Percentiles rank a stretch among this genome's conserved stretches.
These are phyloP conservation scores for Candida ulmi DNA, from an alignment of 805 yeast species.

Conservation along the genomic window DNA sequence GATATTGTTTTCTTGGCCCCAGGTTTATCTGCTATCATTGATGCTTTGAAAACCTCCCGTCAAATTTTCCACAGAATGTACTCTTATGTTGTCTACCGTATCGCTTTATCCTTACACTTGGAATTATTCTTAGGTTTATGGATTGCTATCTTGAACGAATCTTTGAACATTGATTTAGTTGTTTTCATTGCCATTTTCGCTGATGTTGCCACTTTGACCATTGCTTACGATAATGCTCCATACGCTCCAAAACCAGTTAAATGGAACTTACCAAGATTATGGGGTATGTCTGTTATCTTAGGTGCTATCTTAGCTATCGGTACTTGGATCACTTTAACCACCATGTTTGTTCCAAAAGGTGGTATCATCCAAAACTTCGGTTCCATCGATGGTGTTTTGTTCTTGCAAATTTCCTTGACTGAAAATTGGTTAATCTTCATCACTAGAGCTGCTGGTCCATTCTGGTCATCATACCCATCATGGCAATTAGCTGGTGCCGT, in stretches of 20 bases:
- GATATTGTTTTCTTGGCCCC: conserved; percentile 95
- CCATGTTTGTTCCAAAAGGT: conserved; percentile 86
- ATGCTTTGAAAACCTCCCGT: conserved; percentile 90
- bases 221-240: conserved; percentile 97
- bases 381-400: conserved; percentile 86
- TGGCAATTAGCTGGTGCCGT: conserved; percentile 98
- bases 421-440: conserved; percentile 97
- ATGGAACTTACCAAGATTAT: conserved; percentile 95
- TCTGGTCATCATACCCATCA: conserved; percentile 95
- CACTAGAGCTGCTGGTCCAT: conserved; percentile 96
- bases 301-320: conserved; percentile 86
- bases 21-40: conserved; percentile 92
- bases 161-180: conserved; percentile 84
- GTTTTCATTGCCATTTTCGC: conserved; percentile 97
- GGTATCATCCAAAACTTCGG: conserved; percentile 97
- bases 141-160: conserved; percentile 88
- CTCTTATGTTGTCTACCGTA: conserved; percentile 96
- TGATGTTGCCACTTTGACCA: conserved; percentile 94
- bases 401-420: conserved; percentile 90
- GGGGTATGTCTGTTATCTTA: conserved; percentile 92
- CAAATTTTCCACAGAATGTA: conserved; percentile 99
- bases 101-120: conserved; percentile 90
- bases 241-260: conserved; percentile 88
- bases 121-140: conserved; percentile 93
- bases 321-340: conserved; percentile 92